Evolutionary conservation across 768 basidiomycete genomes (phyloP), one percentile per base, ranked within the genome.

Genomic region (Phylloporus arenicola): DNA sequence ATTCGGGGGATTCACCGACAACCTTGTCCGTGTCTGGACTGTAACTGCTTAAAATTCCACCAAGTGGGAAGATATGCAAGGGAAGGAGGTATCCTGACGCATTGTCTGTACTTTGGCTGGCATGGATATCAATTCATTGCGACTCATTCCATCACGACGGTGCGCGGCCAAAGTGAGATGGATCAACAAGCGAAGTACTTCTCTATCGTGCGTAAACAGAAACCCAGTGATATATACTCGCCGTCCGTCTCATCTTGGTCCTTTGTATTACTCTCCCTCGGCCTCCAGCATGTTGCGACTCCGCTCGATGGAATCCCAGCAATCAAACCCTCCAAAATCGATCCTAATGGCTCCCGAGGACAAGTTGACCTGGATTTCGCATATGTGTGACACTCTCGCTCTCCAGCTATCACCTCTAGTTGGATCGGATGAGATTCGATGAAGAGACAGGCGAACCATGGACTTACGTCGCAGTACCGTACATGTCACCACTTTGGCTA

Each of bases 1-100:
- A 54, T 98, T 94, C 70, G 92, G 88, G 71, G 95, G 95, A 53
- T 95, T 92, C 82, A 91, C 91, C 47, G 94, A 97, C 74, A 87
- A 95, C 76, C 79, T 82, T 58, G 84, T 96, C 68, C 88, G 92
- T 59, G 89, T 92, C 69, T 94, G 89, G 91, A 86, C 83, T 63
- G 91, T 94, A 58, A 79, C 78, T 51, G 65, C 74, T 64, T 78
- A 70, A 66, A 67, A 64, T 51, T 47, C 43, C 53, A 45, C n/a
- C 30, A 8, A 11, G 48, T 22, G 43, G 60, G 60, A 64, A 58
- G 47, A 51, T 47, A 50, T 56, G 34, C 52, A 50, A 51, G 52
- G 45, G 43, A 51, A 58, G 48, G 51, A 44, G 43, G 48, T 44
- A 51, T 64, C 43, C 43, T 45, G 42, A 47, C 61, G 55, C 59